Conservation (phyloP, 1,284 basidiomycete genomes). For the Cutaneotrichosporon sp. region DNA sequence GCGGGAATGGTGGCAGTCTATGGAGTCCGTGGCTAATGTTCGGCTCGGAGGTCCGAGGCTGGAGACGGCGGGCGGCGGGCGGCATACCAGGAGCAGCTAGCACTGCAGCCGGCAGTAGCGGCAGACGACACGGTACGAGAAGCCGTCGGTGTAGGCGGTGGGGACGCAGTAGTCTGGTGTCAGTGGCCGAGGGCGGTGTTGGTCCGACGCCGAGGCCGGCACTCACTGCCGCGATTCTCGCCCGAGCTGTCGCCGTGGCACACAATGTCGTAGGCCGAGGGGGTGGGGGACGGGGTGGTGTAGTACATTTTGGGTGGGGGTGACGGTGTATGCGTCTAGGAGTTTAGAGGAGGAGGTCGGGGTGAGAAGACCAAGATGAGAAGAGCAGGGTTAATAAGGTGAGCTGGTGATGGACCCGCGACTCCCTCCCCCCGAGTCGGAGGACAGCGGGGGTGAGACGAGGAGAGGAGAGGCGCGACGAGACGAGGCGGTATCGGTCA, state of each 20-base stretch:
- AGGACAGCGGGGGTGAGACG: neutral
- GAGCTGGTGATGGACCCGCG: neutral
- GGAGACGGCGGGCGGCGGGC: too few species aligned
- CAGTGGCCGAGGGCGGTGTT: neutral
- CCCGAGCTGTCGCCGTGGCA: neutral
- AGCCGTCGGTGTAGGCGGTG: neutral
- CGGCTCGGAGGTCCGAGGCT: too few species aligned
- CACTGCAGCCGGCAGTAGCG: conserved; percentile 4
- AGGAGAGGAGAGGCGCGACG: neutral
- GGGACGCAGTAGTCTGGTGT: neutral
- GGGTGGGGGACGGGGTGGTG: neutral
- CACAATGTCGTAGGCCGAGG: neutral
- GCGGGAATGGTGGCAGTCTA: too few species aligned
- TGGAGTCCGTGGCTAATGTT: too few species aligned
- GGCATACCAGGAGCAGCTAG: too few species aligned
- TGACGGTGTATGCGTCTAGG: too few species aligned
- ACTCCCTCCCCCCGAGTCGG: neutral
- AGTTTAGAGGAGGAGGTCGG: neutral
- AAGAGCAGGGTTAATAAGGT: neutral
- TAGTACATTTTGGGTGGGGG: neutral
- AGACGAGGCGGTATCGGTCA: too few species aligned
- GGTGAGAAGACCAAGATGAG: neutral
- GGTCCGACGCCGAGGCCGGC: too few species aligned
- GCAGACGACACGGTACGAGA: conserved; percentile 5
- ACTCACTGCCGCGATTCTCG: neutral